Percentiles rank a stretch among this genome's conserved stretches.
Evolutionary conservation across 148 eudicot genomes (phyloP).

Genomic region (Persicaria maculosa): DNA sequence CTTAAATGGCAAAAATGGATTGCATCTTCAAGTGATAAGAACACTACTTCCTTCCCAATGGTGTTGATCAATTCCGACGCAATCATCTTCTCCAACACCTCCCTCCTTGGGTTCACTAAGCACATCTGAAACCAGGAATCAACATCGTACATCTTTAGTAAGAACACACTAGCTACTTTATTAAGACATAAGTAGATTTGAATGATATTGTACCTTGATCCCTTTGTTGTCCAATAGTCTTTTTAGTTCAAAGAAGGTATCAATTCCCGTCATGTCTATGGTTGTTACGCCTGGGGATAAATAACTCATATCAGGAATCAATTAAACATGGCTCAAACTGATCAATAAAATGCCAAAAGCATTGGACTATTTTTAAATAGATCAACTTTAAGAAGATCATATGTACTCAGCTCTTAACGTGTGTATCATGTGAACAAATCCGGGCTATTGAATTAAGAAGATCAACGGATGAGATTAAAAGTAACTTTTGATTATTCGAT

Average conservation of each 20-base stretch:
- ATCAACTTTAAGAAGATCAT: no score
- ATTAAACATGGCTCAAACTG: no score
- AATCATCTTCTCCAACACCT: conserved; percentile 65
- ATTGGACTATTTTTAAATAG: no score
- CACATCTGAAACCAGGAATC: conserved; percentile 27
- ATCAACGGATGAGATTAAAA: no score
- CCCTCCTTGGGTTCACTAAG: conserved; percentile 66
- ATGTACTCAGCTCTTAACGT: no score
- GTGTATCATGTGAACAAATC: no score
- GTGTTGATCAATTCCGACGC: conserved; percentile 43
- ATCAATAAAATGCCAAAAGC: no score
- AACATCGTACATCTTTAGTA: no score
- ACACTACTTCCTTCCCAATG: conserved; percentile 53
- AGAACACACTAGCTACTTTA: no score
- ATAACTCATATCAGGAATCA: neutral
- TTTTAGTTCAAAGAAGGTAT: conserved; percentile 46
- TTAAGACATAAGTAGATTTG: no score
- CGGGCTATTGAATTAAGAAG: no score
- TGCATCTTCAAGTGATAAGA: conserved; percentile 53
- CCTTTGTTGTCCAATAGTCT: conserved; percentile 38
- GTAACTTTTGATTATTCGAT: no score
- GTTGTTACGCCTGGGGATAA: conserved; percentile 53
- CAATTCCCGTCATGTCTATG: conserved; percentile 75
- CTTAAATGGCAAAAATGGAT: conserved; percentile 48
- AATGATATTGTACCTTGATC: conserved; percentile 10